Base-by-base conservation (phyloP, 768 basidiomycete genomes). In the Paxillus involutus region DNA sequence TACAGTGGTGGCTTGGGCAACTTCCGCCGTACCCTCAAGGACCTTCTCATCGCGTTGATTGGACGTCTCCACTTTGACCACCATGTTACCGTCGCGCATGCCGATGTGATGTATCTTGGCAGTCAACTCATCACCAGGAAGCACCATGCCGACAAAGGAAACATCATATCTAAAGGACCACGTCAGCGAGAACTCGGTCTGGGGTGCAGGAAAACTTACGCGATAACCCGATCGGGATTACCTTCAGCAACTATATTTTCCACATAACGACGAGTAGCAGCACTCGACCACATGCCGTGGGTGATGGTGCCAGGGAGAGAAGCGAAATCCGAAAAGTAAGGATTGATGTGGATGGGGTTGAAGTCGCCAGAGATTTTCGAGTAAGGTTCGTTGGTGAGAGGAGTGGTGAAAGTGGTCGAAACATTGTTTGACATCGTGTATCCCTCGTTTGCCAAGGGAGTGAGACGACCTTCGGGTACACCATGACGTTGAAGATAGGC, bases 301-400 rank as follows among this genome's bases (percentile, higher is more conserved):
- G 97, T 98, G 66, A 99, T 98, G 10, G 97, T 99, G 13, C 91
- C 89, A 24, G 96, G 95, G 13, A 99, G 84, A 6, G 86, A 83
- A 2, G 96, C 95, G 57, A 89, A 92, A 68, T 94, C 88, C 21
- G 97, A 85, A 77, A 99, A 98, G 79, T 98, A 98, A 0, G 97
- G 96, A 73, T 99, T 98, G 71, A 97, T 79, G 70, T 99, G 97
- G 62, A 99, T 99, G 29, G 97, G 97, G 71, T 99, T 98, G 80
- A 93, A 98, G 73, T 99, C 96, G 43, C 96, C 95, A 0, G 97
- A 99, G 45, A 95, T 82, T 71, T 86, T 85, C 4, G 95, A 98
- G 74, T 98, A 99, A 2, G 94, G 89, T 72, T 96, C 91, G 66
- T 99, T 99, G 44, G 91, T 92, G 43, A 90, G 75, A 24, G 96